A percentile compares a stretch with the other conserved stretches of the same genome.
Conservation (phyloP, 2,329 filamentous ascomycete species). For the Neonectria coccinea region DNA sequence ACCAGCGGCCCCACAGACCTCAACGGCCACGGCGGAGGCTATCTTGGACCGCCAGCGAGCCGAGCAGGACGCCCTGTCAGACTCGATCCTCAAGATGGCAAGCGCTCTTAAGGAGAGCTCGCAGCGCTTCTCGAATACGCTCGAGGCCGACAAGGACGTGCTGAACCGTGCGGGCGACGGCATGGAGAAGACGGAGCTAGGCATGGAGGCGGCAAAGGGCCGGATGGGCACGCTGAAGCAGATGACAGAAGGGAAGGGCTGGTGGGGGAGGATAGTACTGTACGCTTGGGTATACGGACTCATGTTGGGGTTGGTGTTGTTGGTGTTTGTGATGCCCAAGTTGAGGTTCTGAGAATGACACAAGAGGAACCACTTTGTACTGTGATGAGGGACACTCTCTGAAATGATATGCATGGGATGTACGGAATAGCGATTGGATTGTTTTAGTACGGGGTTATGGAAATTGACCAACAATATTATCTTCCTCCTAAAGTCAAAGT, state of each 20-base stretch:
- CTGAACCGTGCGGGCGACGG: conserved; percentile 78
- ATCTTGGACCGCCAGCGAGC: conserved; percentile 80
- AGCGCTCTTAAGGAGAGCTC: conserved; percentile 81
- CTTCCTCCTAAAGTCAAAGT: neutral
- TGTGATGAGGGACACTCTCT: conserved; percentile 1
- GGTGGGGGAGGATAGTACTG: conserved; percentile 85
- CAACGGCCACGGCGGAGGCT: conserved; percentile 72
- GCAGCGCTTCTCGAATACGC: conserved; percentile 74
- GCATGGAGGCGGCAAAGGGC: conserved; percentile 80
- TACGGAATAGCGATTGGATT: conserved; percentile 27
- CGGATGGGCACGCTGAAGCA: conserved; percentile 81
- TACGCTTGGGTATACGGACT: conserved; percentile 87
- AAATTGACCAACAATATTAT: conserved; percentile 18
- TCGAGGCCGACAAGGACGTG: conserved; percentile 79
- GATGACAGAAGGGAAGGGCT: conserved; percentile 90
- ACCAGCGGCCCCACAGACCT: conserved; percentile 51
- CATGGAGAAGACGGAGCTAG: conserved; percentile 79
- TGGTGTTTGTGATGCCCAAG: conserved; percentile 91
- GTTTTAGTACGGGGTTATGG: neutral
- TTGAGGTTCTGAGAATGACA: conserved; percentile 75
- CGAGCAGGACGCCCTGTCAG: conserved; percentile 86
- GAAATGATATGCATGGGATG: conserved; percentile 12
- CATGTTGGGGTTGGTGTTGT: conserved; percentile 79
- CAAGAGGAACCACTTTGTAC: neutral
- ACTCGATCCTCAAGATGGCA: conserved; percentile 85